Percentiles rank a stretch among this genome's conserved stretches.
phyloP scores from a whole-genome alignment of 106 monocot genomes.

The Triglochin maritima region DNA sequence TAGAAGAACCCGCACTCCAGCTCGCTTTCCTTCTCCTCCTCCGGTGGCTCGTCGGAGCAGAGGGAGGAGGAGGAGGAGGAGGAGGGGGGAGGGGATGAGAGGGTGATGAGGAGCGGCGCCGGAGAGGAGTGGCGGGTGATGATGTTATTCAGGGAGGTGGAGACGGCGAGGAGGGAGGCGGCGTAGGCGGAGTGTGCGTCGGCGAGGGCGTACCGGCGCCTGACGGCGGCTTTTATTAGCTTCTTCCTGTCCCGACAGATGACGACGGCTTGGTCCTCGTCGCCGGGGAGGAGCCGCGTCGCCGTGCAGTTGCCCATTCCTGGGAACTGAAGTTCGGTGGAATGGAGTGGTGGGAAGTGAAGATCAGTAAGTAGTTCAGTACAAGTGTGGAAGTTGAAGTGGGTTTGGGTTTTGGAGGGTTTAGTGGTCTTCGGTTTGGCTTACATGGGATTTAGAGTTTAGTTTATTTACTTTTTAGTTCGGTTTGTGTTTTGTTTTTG shows the following conservation, averaged over 20 bases:
- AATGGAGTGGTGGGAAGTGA: too few relatives aligned
- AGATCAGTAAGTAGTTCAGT: too few relatives aligned
- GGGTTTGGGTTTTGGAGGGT: too few relatives aligned
- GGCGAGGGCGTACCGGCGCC: conserved; percentile 54
- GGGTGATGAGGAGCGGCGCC: conserved; percentile 39
- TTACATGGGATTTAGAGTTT: too few relatives aligned
- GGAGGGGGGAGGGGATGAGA: conserved; percentile 20
- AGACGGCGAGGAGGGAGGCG: conserved; percentile 54
- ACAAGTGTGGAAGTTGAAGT: too few relatives aligned
- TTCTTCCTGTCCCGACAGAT: conserved; percentile 71
- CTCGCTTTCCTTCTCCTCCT: background rate
- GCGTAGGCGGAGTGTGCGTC: conserved; percentile 49
- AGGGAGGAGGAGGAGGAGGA: conserved; percentile 17
- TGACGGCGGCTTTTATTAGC: conserved; percentile 71
- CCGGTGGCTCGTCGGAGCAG: too few relatives aligned
- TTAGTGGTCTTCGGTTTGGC: too few relatives aligned
- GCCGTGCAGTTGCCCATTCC: conserved; percentile 86
- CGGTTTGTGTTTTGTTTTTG: too few relatives aligned
- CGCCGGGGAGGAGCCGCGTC: conserved; percentile 42
- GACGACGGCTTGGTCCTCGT: conserved; percentile 56
- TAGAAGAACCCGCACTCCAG: conserved; percentile 41
- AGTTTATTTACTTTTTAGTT: too few relatives aligned
- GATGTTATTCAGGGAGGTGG: conserved; percentile 56
- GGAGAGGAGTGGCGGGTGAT: conserved; percentile 68
- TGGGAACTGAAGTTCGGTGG: too few relatives aligned